Evolutionary conservation across 2,329 filamentous ascomycete genomes (phyloP), one percentile per base, ranked within the genome.

Genomic region (Colletotrichum abscissum): DNA sequence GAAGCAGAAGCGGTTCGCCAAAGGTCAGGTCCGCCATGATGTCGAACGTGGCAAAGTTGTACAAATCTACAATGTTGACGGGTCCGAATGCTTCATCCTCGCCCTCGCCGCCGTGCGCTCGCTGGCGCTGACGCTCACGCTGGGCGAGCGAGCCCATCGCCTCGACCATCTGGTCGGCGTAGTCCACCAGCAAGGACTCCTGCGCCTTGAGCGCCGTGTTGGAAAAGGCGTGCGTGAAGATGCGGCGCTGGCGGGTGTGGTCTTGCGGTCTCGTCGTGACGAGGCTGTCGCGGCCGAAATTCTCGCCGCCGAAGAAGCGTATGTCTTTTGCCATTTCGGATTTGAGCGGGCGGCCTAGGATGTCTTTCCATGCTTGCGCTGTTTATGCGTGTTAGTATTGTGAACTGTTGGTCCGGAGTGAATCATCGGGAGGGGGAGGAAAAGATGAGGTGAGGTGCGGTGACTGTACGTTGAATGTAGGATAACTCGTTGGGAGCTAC

Each of bases 91-190:
- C 42, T 0, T 16, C 16, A 42, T 7, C 9, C 11, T 35, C 6
- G 19, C 38, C 33, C 4, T 35, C 38, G 6, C 38, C 16, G 6
- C 7, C 38, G 38, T 42, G 16, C 14, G 38, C 38, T 7, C 6
- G 38, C 38, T 8, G 38, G 19, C 8, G 42, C 42, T 65, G 19
- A 42, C 62, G 56, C 4, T 22, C 11, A 42, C 62, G 62, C 4
- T 22, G 5, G 66, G 11, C 14, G 24, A 77, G 77, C 46, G 86
- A 71, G 42, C 78, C 80, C 70, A 73, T 73, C 12, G 66, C 57
- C 14, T 77, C 65, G 49, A 86, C 79, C 62, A 87, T 80, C 22
- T 85, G 74, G 58, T 83, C 78, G 11, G 84, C 81, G 75, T 86
- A 85, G 0, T 75, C 74, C 69, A 80, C 76, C 65, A 87, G 75